phyloP scores from a whole-genome alignment of 1,284 basidiomycete genomes.

The Ceratorhiza oryzae-sativae region DNA sequence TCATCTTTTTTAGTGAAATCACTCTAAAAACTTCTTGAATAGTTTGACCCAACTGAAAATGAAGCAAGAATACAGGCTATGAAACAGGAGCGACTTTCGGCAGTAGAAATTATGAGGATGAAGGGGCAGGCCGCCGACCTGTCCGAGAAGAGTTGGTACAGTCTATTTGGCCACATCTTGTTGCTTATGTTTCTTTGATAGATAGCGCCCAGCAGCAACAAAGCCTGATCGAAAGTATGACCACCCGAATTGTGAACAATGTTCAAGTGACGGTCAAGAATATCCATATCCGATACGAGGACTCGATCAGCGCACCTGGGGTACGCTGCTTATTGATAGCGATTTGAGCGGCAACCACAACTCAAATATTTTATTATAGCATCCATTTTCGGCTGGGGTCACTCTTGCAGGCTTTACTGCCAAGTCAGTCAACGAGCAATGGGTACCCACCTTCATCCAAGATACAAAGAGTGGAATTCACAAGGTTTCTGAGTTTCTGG shows the following conservation, averaged over 20 bases:
- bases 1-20: too few relatives aligned
- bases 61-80: conserved; percentile 81
- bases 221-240: conserved; percentile 83
- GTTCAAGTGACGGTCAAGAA: conserved; percentile 95
- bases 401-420: conserved; percentile 94
- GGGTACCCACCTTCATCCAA: conserved; percentile 96
- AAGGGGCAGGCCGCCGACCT: conserved; percentile 63
- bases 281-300: conserved; percentile 96
- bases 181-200: conserved; percentile 43
- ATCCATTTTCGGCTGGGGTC: conserved; percentile 93
- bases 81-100: conserved; percentile 89
- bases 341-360: background rate
- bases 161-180: background rate
- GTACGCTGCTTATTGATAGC: conserved; percentile 56
- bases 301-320: conserved; percentile 90
- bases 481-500: conserved; percentile 64
- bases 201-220: conserved; percentile 79
- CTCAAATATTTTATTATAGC: conserved; percentile 60
- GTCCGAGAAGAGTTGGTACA: conserved; percentile 44
- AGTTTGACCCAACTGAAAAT: conserved; percentile 85
- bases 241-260: conserved; percentile 95
- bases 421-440: conserved; percentile 89
- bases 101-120: conserved; percentile 86
- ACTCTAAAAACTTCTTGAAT: conserved; percentile 43
- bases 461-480: conserved; percentile 87